Evolutionary conservation across 768 basidiomycete genomes (phyloP).

Genomic region (Coprinopsis sp.): DNA sequence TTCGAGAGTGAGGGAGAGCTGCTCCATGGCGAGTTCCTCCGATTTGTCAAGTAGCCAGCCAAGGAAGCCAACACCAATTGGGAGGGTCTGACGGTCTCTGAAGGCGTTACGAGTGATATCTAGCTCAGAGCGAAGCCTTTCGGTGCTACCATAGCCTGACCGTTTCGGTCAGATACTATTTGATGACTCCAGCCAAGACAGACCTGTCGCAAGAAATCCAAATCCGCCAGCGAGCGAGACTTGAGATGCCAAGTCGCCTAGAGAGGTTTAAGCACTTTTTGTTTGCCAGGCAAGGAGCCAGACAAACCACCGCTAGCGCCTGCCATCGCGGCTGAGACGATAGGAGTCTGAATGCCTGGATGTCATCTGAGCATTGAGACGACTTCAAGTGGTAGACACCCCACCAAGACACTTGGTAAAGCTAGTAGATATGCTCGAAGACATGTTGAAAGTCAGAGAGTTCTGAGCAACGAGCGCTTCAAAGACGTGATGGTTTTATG

Average conservation of each 20-base stretch:
- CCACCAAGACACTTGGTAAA: no score
- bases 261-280: neutral
- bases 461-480: no score
- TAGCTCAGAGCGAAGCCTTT: conserved; percentile 47
- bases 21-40: conserved; percentile 30
- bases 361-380: neutral
- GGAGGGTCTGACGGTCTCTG: conserved; percentile 33
- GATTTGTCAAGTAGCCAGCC: conserved; percentile 64
- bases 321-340: conserved; percentile 69
- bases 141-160: conserved; percentile 44
- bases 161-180: conserved; percentile 6
- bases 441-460: no score
- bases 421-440: no score
- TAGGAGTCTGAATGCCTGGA: conserved; percentile 52
- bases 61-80: conserved; percentile 73
- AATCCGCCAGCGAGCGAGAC: conserved; percentile 69
- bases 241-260: conserved; percentile 51
- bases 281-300: conserved; percentile 4
- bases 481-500: no score
- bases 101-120: conserved; percentile 46
- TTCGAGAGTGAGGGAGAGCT: conserved; percentile 49
- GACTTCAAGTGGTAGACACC: neutral
- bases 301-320: conserved; percentile 55
- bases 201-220: conserved; percentile 69
- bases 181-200: conserved; percentile 2